These are phyloP conservation scores for Aspergillus sp. DNA, from an alignment of 2,329 filamentous ascomycete genomes.

Conservation along the genomic window DNA sequence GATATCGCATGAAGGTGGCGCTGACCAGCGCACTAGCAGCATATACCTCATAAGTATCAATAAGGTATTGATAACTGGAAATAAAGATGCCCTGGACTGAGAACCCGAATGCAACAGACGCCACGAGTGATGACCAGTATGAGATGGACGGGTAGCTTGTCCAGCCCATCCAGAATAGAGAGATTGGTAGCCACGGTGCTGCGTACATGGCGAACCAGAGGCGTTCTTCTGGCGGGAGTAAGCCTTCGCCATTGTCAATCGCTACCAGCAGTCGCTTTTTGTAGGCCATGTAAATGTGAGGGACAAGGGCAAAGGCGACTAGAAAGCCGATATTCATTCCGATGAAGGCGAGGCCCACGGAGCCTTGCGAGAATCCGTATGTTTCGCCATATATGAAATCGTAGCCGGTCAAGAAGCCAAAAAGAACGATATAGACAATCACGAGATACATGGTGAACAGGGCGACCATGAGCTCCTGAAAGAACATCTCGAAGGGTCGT, in stretches of 20 bases:
- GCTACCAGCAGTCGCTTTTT: conserved; percentile 31
- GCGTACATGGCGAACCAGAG: conserved; percentile 55
- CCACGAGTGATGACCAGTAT: conserved; percentile 51
- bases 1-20: conserved; percentile 42
- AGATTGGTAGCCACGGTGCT: conserved; percentile 50
- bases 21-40: conserved; percentile 48
- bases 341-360: conserved; percentile 50
- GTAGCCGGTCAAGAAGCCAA: conserved; percentile 45
- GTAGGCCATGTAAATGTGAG: conserved; percentile 38
- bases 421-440: conserved; percentile 33
- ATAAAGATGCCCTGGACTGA: conserved; percentile 52
- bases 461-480: conserved; percentile 40
- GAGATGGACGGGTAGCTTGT: conserved; percentile 46
- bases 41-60: conserved; percentile 55
- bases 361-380: conserved; percentile 46
- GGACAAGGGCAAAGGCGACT: conserved; percentile 39
- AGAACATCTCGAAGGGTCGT: conserved; percentile 49
- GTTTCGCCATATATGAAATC: conserved; percentile 51
- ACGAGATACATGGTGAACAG: conserved; percentile 28
- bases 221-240: conserved; percentile 53
- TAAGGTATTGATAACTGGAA: conserved; percentile 55
- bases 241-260: conserved; percentile 28
- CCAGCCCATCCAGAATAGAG: conserved; percentile 61
- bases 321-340: conserved; percentile 47
- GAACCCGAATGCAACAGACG: conserved; percentile 53